phyloP scores from a whole-genome alignment of 106 monocot species.

The Acorus gramineus region DNA sequence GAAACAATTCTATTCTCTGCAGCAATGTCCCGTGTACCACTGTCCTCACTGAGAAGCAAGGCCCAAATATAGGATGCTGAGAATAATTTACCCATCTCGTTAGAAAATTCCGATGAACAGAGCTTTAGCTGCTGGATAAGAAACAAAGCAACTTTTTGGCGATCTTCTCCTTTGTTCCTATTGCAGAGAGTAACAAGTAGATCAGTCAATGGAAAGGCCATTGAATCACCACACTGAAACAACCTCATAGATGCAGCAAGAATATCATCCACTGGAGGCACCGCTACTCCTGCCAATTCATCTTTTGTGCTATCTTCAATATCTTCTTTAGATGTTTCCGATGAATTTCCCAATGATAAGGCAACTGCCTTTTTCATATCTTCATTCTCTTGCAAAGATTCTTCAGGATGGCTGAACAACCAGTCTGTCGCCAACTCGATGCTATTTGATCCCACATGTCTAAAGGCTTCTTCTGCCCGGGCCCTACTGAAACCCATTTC shows the following conservation, averaged over 20 bases:
- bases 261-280: conserved; percentile 62
- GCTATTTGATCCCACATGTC: conserved; percentile 60
- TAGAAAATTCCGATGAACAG: conserved; percentile 25
- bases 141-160: conserved; percentile 31
- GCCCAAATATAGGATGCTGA: conserved; percentile 48
- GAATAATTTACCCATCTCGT: conserved; percentile 22
- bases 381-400: conserved; percentile 64
- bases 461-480: conserved; percentile 66
- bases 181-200: conserved; percentile 54
- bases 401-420: conserved; percentile 80
- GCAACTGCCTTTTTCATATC: conserved; percentile 74
- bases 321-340: conserved; percentile 42
- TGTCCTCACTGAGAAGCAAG: conserved; percentile 48
- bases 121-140: conserved; percentile 52
- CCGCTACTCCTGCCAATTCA: conserved; percentile 12
- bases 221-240: conserved; percentile 24
- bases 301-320: conserved; percentile 22
- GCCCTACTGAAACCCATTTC: conserved; percentile 76
- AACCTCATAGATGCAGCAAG: conserved; percentile 41
- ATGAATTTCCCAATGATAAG: conserved; percentile 59
- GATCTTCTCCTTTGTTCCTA: conserved; percentile 47
- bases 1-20: conserved; percentile 45
- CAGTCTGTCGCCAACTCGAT: conserved; percentile 83
- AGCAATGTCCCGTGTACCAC: conserved; percentile 43
- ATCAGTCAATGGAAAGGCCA: conserved; percentile 52